phyloP scores from a whole-genome alignment of 208 protist species.

The Crithidia sp. region DNA sequence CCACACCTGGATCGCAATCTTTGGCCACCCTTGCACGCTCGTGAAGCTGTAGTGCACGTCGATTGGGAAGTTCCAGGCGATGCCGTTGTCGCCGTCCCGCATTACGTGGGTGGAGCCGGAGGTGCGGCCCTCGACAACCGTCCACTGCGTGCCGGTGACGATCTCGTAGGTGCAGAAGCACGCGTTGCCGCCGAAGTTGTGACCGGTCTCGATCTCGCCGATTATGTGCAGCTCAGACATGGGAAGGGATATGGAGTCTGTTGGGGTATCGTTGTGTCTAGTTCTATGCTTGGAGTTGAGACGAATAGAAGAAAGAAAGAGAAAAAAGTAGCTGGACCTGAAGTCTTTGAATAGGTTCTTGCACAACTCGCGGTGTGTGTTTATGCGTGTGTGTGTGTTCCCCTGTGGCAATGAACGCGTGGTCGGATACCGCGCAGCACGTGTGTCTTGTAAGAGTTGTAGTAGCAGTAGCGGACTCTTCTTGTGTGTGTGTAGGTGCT shows the following conservation, averaged over 20 bases:
- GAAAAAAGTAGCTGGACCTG: not conserved
- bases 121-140: constrained; percentile 66
- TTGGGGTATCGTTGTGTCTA: not conserved
- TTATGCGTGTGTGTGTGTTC: constrained; percentile 10
- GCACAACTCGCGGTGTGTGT: not conserved
- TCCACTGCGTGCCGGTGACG: constrained; percentile 78
- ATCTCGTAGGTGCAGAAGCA: constrained; percentile 89
- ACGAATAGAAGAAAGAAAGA: not conserved
- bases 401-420: not conserved
- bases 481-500: not conserved
- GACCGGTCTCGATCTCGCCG: constrained; percentile 72
- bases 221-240: constrained; percentile 90
- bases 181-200: constrained; percentile 63
- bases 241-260: not conserved
- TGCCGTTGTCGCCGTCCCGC: constrained; percentile 44
- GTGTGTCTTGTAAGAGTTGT: too few species aligned
- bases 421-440: too few species aligned
- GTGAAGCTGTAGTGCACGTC: constrained; percentile 83
- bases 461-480: not conserved
- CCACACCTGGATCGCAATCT: constrained; percentile 91
- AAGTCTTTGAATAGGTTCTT: not conserved
- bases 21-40: constrained; percentile 88
- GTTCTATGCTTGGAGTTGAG: not conserved
- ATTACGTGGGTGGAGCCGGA: constrained; percentile 87
- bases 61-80: constrained; percentile 83